A percentile compares a stretch with the other conserved stretches of the same genome.
phyloP scores from a whole-genome alignment of 371 early-diverging fungal genomes.

The Mucor lusitanicus region DNA sequence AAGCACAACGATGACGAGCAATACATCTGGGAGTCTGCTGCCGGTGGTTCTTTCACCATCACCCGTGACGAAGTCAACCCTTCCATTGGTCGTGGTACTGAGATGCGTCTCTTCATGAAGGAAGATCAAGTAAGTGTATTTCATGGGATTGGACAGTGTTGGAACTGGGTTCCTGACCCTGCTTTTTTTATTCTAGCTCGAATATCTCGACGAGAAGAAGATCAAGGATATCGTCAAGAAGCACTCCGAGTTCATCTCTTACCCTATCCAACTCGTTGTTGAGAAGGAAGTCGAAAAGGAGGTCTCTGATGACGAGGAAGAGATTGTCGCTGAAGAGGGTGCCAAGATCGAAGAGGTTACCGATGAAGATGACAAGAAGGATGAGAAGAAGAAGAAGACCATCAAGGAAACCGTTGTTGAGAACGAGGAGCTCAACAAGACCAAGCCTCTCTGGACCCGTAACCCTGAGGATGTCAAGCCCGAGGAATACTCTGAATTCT shows the following conservation, averaged over 20 bases:
- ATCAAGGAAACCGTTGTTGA: slow-evolving; percentile 61
- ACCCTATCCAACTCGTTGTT: slow-evolving; percentile 52
- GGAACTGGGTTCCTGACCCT: neutral
- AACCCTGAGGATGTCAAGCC: slow-evolving; percentile 69
- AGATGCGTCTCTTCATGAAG: slow-evolving; percentile 80
- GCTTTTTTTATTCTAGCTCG: slow-evolving; percentile 33
- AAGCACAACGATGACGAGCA: slow-evolving; percentile 76
- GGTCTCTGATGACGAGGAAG: slow-evolving; percentile 80
- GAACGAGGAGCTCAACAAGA: slow-evolving; percentile 65
- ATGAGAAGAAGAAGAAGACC: slow-evolving; percentile 68
- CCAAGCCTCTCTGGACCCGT: slow-evolving; percentile 90
- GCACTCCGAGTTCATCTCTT: slow-evolving; percentile 83
- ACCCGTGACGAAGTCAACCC: slow-evolving; percentile 71
- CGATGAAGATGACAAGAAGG: slow-evolving; percentile 76
- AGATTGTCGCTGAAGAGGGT: slow-evolving; percentile 58
- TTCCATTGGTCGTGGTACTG: slow-evolving; percentile 72
- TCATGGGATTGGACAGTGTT: slow-evolving; percentile 27
- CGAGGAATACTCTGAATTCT: slow-evolving; percentile 83
- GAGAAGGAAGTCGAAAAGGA: slow-evolving; percentile 79
- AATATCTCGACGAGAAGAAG: slow-evolving; percentile 57
- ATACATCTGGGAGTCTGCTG: slow-evolving; percentile 78
- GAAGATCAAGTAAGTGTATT: slow-evolving; percentile 68
- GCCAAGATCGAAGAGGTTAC: slow-evolving; percentile 59
- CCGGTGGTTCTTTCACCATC: slow-evolving; percentile 73
- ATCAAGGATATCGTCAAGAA: slow-evolving; percentile 74